Percentiles rank a stretch among this genome's conserved stretches.
These are phyloP conservation scores for Suaeda aralocaspica DNA, from an alignment of 148 eudicot genomes.

Conservation along the genomic window DNA sequence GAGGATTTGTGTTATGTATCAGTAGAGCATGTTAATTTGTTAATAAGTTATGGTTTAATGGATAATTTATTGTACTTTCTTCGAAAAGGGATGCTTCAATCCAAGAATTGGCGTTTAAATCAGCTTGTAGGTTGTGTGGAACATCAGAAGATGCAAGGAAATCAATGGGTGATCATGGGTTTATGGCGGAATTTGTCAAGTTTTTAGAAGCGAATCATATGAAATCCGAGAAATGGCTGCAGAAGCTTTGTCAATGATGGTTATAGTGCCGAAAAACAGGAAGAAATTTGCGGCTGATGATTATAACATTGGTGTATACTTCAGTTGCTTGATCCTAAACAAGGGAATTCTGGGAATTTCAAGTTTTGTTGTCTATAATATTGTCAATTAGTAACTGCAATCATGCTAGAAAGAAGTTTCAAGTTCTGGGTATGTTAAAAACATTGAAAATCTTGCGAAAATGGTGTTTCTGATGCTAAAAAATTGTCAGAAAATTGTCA, in stretches of 20 bases:
- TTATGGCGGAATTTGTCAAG: slow-evolving; percentile 66
- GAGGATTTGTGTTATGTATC: slow-evolving; percentile 46
- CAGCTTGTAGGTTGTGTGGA: slow-evolving; percentile 49
- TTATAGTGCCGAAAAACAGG: slow-evolving; percentile 52
- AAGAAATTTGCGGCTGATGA: slow-evolving; percentile 70
- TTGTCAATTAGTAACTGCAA: slow-evolving; percentile 50
- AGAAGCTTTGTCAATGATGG: slow-evolving; percentile 49
- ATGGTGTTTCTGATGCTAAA: slow-evolving; percentile 73
- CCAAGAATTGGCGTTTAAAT: slow-evolving; percentile 74
- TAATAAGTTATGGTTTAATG: slow-evolving; percentile 54
- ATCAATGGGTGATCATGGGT: slow-evolving; percentile 76
- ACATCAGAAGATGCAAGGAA: slow-evolving; percentile 69
- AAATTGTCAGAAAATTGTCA: slow-evolving; percentile 63
- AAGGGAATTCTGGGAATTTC: slow-evolving; percentile 45
- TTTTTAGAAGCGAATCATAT: slow-evolving; percentile 60
- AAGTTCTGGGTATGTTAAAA: slow-evolving; percentile 57
- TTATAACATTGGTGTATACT: slow-evolving; percentile 49
- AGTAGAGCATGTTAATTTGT: slow-evolving; percentile 27
- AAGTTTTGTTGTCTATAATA: slow-evolving; percentile 64
- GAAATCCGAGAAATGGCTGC: slow-evolving; percentile 78
- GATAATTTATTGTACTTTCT: slow-evolving; percentile 56
- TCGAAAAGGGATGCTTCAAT: slow-evolving; percentile 47
- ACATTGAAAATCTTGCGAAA: slow-evolving; percentile 71
- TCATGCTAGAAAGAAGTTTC: slow-evolving; percentile 58
- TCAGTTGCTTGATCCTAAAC: slow-evolving; percentile 50